Conservation (phyloP, 2,329 filamentous ascomycete species). For the Dendryphion nanum region DNA sequence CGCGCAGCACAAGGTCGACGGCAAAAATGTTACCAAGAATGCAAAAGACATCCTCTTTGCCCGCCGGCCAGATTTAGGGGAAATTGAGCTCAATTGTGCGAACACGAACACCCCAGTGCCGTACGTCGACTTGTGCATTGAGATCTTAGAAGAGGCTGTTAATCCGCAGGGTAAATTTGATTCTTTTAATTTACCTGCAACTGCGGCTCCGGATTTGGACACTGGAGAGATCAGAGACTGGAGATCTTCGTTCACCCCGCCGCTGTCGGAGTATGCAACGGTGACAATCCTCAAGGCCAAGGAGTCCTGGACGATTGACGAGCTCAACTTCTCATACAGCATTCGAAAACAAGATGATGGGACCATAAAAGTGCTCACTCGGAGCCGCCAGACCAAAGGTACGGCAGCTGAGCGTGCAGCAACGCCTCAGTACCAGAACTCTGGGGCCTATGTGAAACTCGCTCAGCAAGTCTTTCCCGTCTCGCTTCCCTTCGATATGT, state of each 20-base stretch:
- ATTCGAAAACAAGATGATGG: neutral
- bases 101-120: neutral
- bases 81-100: neutral
- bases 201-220: neutral
- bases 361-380: neutral
- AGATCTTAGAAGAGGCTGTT: neutral
- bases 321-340: neutral
- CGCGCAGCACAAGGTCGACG: neutral
- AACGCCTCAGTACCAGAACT: neutral
- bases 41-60: neutral
- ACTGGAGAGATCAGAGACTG: neutral
- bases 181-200: neutral
- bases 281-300: neutral
- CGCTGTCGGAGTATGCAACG: neutral
- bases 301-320: neutral
- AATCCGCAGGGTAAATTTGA: neutral
- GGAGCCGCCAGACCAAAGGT: neutral
- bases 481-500: neutral
- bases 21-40: neutral
- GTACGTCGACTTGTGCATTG: neutral
- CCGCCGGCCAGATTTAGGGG: neutral
- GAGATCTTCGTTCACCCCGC: neutral
- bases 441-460: neutral
- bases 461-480: neutral
- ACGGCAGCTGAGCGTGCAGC: neutral